These are phyloP conservation scores for Fagus sylvatica DNA, from an alignment of 306 rosid genomes.

Conservation along the genomic window DNA sequence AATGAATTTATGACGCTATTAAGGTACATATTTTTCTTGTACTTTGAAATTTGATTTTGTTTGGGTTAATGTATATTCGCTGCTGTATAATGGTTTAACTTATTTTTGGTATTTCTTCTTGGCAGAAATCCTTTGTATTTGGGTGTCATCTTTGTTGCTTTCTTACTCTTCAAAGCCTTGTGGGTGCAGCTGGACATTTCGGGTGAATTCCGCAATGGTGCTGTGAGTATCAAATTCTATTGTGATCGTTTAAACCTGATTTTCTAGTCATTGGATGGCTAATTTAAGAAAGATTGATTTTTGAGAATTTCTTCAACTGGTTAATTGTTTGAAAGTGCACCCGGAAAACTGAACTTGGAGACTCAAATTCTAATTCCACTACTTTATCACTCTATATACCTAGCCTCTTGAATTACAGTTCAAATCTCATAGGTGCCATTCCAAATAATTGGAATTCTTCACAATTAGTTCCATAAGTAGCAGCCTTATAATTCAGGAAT, in stretches of 20 bases:
- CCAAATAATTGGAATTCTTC: neutral
- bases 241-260: slow-evolving; percentile 4
- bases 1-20: slow-evolving; percentile 96
- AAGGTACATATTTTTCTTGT: slow-evolving; percentile 45
- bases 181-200: slow-evolving; percentile 90
- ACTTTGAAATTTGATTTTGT: slow-evolving; percentile 9
- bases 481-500: neutral
- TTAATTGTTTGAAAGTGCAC: neutral
- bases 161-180: slow-evolving; percentile 71
- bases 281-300: neutral
- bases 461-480: neutral
- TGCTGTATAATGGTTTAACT: slow-evolving; percentile 26
- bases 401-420: neutral
- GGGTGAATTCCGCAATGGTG: slow-evolving; percentile 74
- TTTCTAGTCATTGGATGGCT: slow-evolving; percentile 4
- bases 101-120: slow-evolving; percentile 19
- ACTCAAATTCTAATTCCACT: neutral
- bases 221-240: slow-evolving; percentile 56
- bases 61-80: slow-evolving; percentile 4
- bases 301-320: neutral
- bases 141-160: slow-evolving; percentile 69
- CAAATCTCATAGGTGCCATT: neutral
- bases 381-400: neutral
- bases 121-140: slow-evolving; percentile 93
- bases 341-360: neutral